Conservation (phyloP, 1,139 yeast species). For the Taphrina flavorubra region DNA sequence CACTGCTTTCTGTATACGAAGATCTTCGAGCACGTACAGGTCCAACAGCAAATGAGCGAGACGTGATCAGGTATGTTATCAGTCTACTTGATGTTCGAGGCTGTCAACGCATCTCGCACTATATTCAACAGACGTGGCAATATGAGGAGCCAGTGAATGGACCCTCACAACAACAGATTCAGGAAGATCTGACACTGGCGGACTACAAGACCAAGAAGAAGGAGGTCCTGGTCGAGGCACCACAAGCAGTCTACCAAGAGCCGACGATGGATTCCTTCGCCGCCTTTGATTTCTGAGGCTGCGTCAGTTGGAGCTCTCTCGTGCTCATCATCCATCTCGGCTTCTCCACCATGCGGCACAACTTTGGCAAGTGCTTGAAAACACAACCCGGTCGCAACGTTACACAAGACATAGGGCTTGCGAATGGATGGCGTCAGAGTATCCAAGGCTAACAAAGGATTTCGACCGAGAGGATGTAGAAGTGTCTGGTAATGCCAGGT, state of each 20-base stretch:
- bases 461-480: constrained; percentile 15
- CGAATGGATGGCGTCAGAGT: constrained; percentile 6
- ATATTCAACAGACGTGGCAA: constrained; percentile 6
- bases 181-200: constrained; percentile 22
- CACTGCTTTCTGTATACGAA: background rate
- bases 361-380: no score
- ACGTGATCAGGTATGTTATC: background rate
- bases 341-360: background rate
- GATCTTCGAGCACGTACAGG: constrained; percentile 7
- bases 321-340: background rate
- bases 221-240: constrained; percentile 27
- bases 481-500: background rate
- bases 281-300: constrained; percentile 29
- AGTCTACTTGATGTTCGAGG: constrained; percentile 13
- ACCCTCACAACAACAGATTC: background rate
- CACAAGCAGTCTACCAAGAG: constrained; percentile 30
- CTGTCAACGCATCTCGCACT: constrained; percentile 11
- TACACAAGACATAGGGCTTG: no score
- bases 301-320: constrained; percentile 22
- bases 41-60: background rate
- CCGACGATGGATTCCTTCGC: constrained; percentile 40
- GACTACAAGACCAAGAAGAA: constrained; percentile 22
- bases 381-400: no score
- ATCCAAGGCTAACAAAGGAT: background rate
- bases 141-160: constrained; percentile 2